These are phyloP conservation scores for Ampelocalamus luodianensis DNA, from an alignment of 176 grass and related monocot genomes.

Conservation along the genomic window DNA sequence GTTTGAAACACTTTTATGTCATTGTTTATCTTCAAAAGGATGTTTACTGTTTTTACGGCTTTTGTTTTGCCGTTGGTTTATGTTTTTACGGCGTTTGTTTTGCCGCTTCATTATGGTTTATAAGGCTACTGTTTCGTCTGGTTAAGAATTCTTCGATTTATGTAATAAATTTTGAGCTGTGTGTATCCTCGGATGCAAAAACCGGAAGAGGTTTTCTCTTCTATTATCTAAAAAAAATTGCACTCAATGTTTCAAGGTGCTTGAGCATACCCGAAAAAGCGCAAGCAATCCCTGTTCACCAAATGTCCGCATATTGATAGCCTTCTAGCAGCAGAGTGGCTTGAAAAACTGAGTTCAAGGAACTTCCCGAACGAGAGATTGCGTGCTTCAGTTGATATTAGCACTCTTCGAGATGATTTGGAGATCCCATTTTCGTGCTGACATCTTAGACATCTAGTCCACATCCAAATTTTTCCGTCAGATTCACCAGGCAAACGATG, in stretches of 20 bases:
- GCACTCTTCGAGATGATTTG: slow-evolving; percentile 59
- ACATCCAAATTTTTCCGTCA: slow-evolving; percentile 95
- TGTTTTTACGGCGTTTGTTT: too few species aligned
- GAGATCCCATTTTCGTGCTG: slow-evolving; percentile 59
- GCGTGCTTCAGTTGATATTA: slow-evolving; percentile 69
- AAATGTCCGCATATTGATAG: slow-evolving; percentile 84
- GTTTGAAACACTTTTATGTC: too few species aligned
- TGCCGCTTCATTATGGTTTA: too few species aligned
- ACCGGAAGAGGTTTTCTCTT: too few species aligned
- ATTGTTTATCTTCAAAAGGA: too few species aligned
- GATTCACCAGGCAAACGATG: slow-evolving; percentile 63
- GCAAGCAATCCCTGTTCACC: slow-evolving; percentile 84
- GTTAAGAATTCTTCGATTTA: too few species aligned
- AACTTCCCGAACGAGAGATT: slow-evolving; percentile 95
- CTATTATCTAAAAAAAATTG: too few species aligned
- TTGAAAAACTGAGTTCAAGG: slow-evolving; percentile 93
- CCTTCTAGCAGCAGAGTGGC: slow-evolving; percentile 74
- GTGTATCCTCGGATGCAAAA: too few species aligned
- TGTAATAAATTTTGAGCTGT: too few species aligned
- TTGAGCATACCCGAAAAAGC: slow-evolving; percentile 82
- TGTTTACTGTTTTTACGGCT: too few species aligned
- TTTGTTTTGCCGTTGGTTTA: too few species aligned
- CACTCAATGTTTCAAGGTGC: not conserved
- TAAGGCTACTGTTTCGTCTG: too few species aligned
- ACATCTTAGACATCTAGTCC: slow-evolving; percentile 89